A percentile compares a stretch with the other conserved stretches of the same genome.
Evolutionary conservation across 2,329 filamentous ascomycete species (phyloP).

Genomic region (Colletotrichum melonis): DNA sequence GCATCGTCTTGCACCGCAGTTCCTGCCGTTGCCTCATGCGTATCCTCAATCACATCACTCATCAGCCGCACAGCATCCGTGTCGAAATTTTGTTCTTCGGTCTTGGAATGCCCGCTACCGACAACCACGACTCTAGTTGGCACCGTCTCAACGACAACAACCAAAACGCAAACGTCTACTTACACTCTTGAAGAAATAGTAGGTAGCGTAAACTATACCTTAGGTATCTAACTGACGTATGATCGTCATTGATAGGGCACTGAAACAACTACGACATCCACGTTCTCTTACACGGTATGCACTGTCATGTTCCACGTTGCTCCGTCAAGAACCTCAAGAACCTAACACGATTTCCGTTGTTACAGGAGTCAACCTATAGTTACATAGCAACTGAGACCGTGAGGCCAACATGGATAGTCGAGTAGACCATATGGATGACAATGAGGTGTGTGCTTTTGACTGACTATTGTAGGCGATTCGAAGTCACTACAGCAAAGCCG

Average conservation of each 20-base stretch:
- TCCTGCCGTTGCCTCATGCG: not conserved
- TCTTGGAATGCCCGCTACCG: not conserved
- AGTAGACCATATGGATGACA: not conserved
- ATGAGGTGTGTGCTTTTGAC: not conserved
- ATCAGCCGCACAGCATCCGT: not conserved
- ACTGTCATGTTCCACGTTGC: not conserved
- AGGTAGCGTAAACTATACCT: too few relatives aligned
- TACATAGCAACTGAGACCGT: not conserved
- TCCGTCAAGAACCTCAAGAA: not conserved
- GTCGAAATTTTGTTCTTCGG: slow-evolving; percentile 2
- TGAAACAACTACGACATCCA: not conserved
- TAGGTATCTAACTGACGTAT: not conserved
- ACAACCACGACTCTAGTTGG: not conserved
- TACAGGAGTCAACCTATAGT: not conserved
- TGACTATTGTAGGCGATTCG: not conserved
- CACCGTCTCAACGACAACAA: not conserved
- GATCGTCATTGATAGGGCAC: not conserved
- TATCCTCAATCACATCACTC: not conserved
- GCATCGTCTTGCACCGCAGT: not conserved
- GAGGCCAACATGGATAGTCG: not conserved
- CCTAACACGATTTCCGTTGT: too few relatives aligned
- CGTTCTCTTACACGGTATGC: not conserved
- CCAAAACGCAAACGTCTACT: not conserved
- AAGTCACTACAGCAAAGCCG: not conserved
- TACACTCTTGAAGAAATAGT: not conserved